Percentiles rank a stretch among this genome's conserved stretches.
Evolutionary conservation across 768 basidiomycete species (phyloP).

Genomic region (Suillus occidentalis): DNA sequence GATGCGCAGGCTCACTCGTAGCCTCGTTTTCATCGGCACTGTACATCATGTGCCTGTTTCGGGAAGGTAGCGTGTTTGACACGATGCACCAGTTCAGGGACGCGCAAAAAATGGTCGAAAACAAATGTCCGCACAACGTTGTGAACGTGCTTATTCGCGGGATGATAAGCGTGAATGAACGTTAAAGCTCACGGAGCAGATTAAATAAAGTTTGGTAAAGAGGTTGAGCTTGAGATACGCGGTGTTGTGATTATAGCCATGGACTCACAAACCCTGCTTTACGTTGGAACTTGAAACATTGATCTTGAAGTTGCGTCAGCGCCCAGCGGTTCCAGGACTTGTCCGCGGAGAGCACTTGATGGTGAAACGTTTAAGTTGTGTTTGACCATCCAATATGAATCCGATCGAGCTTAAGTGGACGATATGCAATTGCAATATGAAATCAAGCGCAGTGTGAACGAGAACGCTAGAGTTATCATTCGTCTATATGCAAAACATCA

Average conservation of each 20-base stretch:
- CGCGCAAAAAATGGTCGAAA: neutral
- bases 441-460: neutral
- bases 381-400: no score
- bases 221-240: neutral
- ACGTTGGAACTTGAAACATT: neutral
- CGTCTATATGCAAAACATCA: slow-evolving; percentile 13
- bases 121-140: neutral
- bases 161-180: neutral
- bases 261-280: neutral
- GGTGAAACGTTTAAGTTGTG: no score
- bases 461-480: slow-evolving; percentile 23
- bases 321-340: neutral
- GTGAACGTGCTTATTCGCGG: neutral
- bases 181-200: neutral
- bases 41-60: neutral
- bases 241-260: slow-evolving; percentile 3
- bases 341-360: neutral
- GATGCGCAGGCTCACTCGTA: neutral
- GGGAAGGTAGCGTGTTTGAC: neutral
- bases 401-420: no score
- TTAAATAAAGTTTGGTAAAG: neutral
- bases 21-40: neutral
- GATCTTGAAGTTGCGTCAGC: neutral
- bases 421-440: neutral
- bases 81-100: neutral